Conservation (phyloP, 2,329 filamentous ascomycete genomes). For the Fusarium devonianum region DNA sequence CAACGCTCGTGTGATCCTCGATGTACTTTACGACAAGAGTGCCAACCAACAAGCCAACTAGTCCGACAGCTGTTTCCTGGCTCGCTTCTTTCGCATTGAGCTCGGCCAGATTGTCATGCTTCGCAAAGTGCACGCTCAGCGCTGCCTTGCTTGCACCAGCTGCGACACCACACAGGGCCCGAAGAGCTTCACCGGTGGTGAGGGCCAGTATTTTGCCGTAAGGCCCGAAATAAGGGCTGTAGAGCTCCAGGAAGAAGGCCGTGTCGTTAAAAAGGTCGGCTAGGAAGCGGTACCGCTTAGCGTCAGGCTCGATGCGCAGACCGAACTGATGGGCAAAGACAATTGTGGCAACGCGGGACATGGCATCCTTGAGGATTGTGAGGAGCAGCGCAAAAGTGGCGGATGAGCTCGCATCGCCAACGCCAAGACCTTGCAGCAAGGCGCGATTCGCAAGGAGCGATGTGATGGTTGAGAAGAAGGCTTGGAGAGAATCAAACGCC, state of each 20-base stretch:
- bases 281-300: constrained; percentile 86
- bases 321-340: constrained; percentile 84
- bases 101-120: constrained; percentile 85
- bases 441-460: constrained; percentile 82
- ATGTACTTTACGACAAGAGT: constrained; percentile 82
- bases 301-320: constrained; percentile 85
- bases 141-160: constrained; percentile 91
- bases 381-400: constrained; percentile 83
- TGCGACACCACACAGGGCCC: constrained; percentile 83
- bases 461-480: constrained; percentile 83
- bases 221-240: constrained; percentile 75
- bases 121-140: constrained; percentile 90
- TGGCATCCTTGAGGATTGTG: constrained; percentile 81
- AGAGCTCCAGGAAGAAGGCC: constrained; percentile 84
- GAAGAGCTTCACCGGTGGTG: constrained; percentile 58
- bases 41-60: constrained; percentile 86
- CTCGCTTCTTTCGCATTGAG: constrained; percentile 95
- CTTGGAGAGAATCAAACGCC: constrained; percentile 78
- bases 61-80: constrained; percentile 91
- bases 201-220: constrained; percentile 59
- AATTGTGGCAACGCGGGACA: constrained; percentile 84
- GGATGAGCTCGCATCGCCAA: constrained; percentile 79
- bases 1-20: constrained; percentile 74
- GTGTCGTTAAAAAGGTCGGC: constrained; percentile 90
- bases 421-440: constrained; percentile 80